Base-by-base conservation (phyloP, 352 stramenopile species). In the Phytopythium litorale region DNA sequence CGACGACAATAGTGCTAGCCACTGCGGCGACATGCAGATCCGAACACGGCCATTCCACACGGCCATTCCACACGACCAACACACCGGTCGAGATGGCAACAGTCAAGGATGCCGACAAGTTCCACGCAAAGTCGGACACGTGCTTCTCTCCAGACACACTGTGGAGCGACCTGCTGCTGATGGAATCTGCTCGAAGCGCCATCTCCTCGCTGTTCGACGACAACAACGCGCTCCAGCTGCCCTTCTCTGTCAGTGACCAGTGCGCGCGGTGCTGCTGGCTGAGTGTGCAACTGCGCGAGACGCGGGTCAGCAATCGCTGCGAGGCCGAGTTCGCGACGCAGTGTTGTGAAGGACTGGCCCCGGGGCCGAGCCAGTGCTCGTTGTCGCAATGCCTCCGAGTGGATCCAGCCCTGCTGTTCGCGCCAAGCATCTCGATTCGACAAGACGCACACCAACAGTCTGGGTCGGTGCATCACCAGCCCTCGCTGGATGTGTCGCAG, bases 221-320 rank as follows among this genome's bases (percentile, higher is more conserved):
- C 19, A 71, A 70, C 30, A 58, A 50, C 4, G 56, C 62, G 2
- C 38, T 58, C 1, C 53, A 58, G n/a, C 8, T 13, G n/a, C 78
- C 78, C 3, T 72, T 86, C 11, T 46, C 60, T 7, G n/a, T 53
- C 0, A 64, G 66, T 0, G 64, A 71, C 18, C 65, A 60, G 38
- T 90, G 81, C 68, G 74, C 66, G 18, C 66, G 78, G 13, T 90
- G 81, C 65, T 79, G 68, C 37, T 67, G 75, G 56, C 73, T 86
- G 62, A 60, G 63, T 12, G 82, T 74, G 0, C 58, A 63, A 30
- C 54, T 93, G 32, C 71, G 76, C 35, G 84, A 93, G 60, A 76
- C 65, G 49, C 89, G 78, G 79, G 73, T 68, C 19, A 69, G 88
- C 62, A 91, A 87, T 67, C 76, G 67, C 46, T 93, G 84, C 46